Evolutionary conservation across 169 alveolate genomes (phyloP), one percentile per base, ranked within the genome.

Genomic region (Eimeria brunetti): DNA sequence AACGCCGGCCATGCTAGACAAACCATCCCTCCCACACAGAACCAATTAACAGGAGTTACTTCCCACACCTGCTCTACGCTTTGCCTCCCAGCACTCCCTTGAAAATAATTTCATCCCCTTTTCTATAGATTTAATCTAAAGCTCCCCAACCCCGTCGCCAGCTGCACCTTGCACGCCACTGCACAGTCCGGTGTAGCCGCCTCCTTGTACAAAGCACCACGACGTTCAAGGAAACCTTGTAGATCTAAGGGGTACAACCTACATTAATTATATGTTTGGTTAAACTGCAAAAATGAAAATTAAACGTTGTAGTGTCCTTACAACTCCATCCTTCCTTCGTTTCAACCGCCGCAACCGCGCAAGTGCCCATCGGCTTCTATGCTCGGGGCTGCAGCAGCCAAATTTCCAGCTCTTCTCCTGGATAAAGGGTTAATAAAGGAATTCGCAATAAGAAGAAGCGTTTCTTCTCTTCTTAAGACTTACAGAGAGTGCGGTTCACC

Each of bases 341-440:
- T 41, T 75, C 60, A 38, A 46, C 58, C 14, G 60, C 60, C 41
- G 62, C 62, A 75, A 36, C 85, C 62, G 58, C 60, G 85, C 62
- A 20, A 44, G 60, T 75, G 60, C 85, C 60, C 62, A 41, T 75
- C 85, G 85, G 85, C 85, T 75, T 41, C 85, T 18, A 60, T 75
- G 85, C 85, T 75, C 85, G 85, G 85, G 85, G 85, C 85, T 75
- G 85, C 78, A 67, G 78, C 78, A 67, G 46, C 78, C 49, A 67
- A 67, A n/a, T 0, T 75, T 75, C 38, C 36, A 58, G 16, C 60
- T 75, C 33, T 75, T 11, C 38, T 24, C 41, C 44, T 41, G 22
- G 46, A 67, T 22, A 67, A 7, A 5, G 24, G 44, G 78, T 30
- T 11, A 67, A 67, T 14, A 33, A 30, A 33, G 36, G 36, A 30